A percentile compares a stretch with the other conserved stretches of the same genome.
Conservation (phyloP, 2,329 filamentous ascomycete genomes). For the Torrubiella hemipterigena region DNA sequence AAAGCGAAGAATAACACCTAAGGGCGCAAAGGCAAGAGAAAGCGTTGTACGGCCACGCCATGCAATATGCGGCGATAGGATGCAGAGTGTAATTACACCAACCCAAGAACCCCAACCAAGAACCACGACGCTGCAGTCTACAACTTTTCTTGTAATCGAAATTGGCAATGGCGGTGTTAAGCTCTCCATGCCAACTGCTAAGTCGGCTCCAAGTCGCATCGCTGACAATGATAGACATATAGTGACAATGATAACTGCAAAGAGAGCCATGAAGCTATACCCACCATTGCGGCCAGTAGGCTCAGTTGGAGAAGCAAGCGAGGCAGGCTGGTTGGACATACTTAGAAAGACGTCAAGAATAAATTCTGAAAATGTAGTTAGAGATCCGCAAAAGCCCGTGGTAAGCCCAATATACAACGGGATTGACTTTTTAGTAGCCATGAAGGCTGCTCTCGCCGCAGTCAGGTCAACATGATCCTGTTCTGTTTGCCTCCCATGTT, state of each 20-base stretch:
- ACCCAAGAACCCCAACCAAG: background rate
- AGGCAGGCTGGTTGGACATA: background rate
- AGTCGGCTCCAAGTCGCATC: background rate
- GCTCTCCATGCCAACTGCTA: no score
- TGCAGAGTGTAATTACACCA: background rate
- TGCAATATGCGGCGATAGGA: background rate
- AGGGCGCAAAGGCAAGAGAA: no score
- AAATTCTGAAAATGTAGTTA: slow-evolving; percentile 1
- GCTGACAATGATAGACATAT: background rate
- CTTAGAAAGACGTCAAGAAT: background rate
- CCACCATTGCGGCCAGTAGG: background rate
- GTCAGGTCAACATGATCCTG: no score
- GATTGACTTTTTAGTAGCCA: no score
- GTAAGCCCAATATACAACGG: background rate
- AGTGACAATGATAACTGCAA: background rate
- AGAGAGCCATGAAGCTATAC: background rate
- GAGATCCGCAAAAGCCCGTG: background rate
- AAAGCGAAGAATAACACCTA: no score
- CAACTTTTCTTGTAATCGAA: no score
- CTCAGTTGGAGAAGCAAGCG: background rate
- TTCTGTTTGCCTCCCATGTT: no score
- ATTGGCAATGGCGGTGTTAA: no score
- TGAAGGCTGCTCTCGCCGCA: background rate
- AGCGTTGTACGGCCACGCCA: no score
- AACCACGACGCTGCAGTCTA: no score